Conservation (phyloP, 2,329 filamentous ascomycete genomes). For the Ceratocystiopsis minuta region DNA sequence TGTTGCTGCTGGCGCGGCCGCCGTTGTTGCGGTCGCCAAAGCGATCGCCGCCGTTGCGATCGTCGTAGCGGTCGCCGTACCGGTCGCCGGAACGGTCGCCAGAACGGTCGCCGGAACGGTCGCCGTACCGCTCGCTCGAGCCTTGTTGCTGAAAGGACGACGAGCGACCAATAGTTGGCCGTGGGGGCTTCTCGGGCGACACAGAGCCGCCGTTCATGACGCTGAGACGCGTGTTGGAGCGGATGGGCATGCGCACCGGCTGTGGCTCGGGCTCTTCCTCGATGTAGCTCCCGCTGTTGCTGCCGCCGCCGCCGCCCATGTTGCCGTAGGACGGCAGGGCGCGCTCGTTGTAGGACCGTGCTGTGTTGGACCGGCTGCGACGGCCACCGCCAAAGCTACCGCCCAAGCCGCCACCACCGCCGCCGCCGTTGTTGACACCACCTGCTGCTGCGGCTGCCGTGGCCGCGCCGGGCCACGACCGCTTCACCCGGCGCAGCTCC, state of each 20-base stretch:
- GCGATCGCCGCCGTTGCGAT: slow-evolving; percentile 5
- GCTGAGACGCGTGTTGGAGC: slow-evolving; percentile 17
- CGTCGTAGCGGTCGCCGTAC: neutral
- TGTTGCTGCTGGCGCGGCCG: neutral
- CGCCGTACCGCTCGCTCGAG: neutral
- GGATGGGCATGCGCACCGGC: slow-evolving; percentile 26
- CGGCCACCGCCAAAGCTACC: slow-evolving; percentile 9
- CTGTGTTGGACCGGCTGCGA: slow-evolving; percentile 30
- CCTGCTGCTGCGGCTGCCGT: slow-evolving; percentile 2
- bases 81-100: neutral
- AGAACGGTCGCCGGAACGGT: neutral
- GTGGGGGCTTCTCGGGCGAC: slow-evolving; percentile 17
- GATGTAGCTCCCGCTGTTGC: slow-evolving; percentile 18
- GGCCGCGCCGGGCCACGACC: slow-evolving; percentile 22
- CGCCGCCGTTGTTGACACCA: slow-evolving; percentile 1
- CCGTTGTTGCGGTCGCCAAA: slow-evolving; percentile 6
- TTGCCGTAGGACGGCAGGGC: slow-evolving; percentile 14
- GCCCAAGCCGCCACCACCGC: slow-evolving; percentile 7
- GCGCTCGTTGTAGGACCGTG: slow-evolving; percentile 22
- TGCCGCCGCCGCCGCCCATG: slow-evolving; percentile 13
- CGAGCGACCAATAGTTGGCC: slow-evolving; percentile 20
- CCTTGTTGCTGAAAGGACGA: slow-evolving; percentile 20
- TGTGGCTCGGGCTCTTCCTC: slow-evolving; percentile 18
- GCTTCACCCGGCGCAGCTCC: slow-evolving; percentile 44
- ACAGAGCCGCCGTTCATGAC: slow-evolving; percentile 3